Percentiles rank a stretch among this genome's conserved stretches.
phyloP scores from a whole-genome alignment of 495 filamentous ascomycete species.

The Penicillium parvum region DNA sequence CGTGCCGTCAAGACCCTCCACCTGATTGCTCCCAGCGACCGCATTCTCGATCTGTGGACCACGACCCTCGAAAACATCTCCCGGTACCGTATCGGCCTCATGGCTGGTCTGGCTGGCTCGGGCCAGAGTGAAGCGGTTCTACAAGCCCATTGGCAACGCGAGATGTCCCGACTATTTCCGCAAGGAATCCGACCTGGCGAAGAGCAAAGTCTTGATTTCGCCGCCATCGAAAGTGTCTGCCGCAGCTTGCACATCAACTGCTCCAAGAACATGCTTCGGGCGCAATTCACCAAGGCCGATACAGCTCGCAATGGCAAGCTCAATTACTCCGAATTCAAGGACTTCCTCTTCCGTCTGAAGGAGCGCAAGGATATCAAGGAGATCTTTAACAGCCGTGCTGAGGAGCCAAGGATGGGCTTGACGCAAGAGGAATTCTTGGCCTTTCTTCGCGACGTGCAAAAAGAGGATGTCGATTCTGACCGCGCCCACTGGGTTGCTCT shows the following conservation, averaged over 20 bases:
- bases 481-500: constrained; percentile 61
- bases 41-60: constrained; percentile 72
- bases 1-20: constrained; percentile 73
- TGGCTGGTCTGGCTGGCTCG: constrained; percentile 76
- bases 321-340: constrained; percentile 70
- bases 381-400: constrained; percentile 55
- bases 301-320: constrained; percentile 54
- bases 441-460: constrained; percentile 72
- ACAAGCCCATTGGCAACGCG: constrained; percentile 76
- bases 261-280: constrained; percentile 64
- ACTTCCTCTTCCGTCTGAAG: constrained; percentile 78
- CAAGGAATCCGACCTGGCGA: constrained; percentile 50
- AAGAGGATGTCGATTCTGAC: constrained; percentile 66
- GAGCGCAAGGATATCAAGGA: constrained; percentile 71
- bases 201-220: constrained; percentile 68
- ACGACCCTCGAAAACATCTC: constrained; percentile 73
- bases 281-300: constrained; percentile 77
- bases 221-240: constrained; percentile 75
- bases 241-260: constrained; percentile 85
- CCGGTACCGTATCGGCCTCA: constrained; percentile 79
- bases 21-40: constrained; percentile 67
- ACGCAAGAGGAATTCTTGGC: constrained; percentile 64
- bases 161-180: constrained; percentile 68
- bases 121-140: constrained; percentile 71
- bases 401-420: constrained; percentile 57